phyloP scores from a whole-genome alignment of 176 grass and related monocot species.

The Saccharum officinarum region DNA sequence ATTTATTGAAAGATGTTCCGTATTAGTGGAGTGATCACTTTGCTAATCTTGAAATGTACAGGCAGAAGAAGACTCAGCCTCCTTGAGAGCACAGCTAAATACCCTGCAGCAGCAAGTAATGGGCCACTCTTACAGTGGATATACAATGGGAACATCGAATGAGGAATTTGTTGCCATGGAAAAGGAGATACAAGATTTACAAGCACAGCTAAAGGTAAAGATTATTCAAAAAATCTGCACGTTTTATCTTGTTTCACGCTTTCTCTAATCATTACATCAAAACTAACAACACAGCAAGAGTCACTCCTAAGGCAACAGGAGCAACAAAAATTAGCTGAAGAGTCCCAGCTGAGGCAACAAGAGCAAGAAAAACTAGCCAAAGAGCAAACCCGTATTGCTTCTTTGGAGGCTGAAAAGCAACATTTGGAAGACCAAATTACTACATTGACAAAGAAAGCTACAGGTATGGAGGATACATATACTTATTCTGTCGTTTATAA shows the following conservation, averaged over 20 bases:
- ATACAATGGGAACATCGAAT: slow-evolving; percentile 53
- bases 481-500: neutral
- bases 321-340: slow-evolving; percentile 80
- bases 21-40: neutral
- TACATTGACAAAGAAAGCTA: slow-evolving; percentile 73
- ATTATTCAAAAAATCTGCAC: neutral
- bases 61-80: slow-evolving; percentile 93
- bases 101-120: slow-evolving; percentile 78
- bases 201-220: slow-evolving; percentile 65
- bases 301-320: slow-evolving; percentile 72
- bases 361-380: slow-evolving; percentile 74
- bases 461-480: slow-evolving; percentile 54
- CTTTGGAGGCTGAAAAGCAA: slow-evolving; percentile 63
- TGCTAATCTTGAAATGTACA: slow-evolving; percentile 43
- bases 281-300: slow-evolving; percentile 53
- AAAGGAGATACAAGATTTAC: slow-evolving; percentile 90
- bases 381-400: slow-evolving; percentile 63
- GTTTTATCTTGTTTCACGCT: neutral
- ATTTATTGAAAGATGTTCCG: slow-evolving; percentile 35
- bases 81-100: slow-evolving; percentile 91
- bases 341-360: slow-evolving; percentile 63
- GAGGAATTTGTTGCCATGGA: slow-evolving; percentile 67
- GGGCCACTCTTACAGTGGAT: slow-evolving; percentile 59
- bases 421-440: slow-evolving; percentile 77
- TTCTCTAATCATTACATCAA: slow-evolving; percentile 29